A percentile compares a stretch with the other conserved stretches of the same genome.
phyloP scores from a whole-genome alignment of 441 rosid genomes.

The Breynia disticha region DNA sequence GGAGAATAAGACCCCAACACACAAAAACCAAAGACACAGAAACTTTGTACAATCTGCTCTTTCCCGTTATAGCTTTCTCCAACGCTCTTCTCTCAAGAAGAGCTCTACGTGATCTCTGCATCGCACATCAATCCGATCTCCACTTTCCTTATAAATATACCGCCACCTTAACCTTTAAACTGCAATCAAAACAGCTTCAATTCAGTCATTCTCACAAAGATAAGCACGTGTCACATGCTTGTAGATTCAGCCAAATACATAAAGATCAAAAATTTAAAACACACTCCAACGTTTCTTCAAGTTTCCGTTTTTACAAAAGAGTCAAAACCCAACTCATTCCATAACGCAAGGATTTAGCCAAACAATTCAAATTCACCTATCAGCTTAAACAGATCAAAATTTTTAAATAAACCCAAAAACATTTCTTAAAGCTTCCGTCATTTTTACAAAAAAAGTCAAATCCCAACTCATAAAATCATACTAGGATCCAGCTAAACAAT shows the following conservation, averaged over 20 bases:
- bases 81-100: conserved; percentile 66
- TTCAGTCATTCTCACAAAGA: background rate
- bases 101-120: conserved; percentile 90
- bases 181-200: background rate
- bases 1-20: conserved; percentile 64
- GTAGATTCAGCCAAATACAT: background rate
- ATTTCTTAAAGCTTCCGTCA: background rate
- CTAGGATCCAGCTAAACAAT: too few relatives aligned
- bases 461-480: too few relatives aligned
- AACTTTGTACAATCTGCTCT: conserved; percentile 42
- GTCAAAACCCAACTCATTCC: too few relatives aligned
- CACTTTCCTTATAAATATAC: background rate
- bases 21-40: conserved; percentile 62
- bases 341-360: too few relatives aligned
- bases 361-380: too few relatives aligned
- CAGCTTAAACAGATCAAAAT: too few relatives aligned
- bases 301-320: background rate
- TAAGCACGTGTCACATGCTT: background rate
- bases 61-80: conserved; percentile 32
- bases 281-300: background rate
- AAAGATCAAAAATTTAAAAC: background rate
- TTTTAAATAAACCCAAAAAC: background rate
- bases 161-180: background rate
- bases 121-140: conserved; percentile 55
- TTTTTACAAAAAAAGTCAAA: too few relatives aligned